These are phyloP conservation scores for Kodamaea restingae DNA, from an alignment of 805 yeast species.

Conservation along the genomic window DNA sequence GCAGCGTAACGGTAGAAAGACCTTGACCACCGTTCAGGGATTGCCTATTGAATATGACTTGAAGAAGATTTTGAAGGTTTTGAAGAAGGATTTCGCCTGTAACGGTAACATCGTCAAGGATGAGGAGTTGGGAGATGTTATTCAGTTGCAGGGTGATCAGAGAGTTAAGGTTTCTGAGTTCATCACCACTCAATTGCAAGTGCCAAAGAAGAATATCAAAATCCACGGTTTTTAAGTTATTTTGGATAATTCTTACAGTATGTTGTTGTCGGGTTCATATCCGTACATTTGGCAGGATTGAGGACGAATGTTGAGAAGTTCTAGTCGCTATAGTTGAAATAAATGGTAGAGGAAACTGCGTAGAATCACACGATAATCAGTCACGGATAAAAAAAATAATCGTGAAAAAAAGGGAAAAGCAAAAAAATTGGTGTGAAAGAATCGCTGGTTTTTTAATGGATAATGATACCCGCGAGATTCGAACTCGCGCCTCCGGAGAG, in stretches of 20 bases:
- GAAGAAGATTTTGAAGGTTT: constrained; percentile 87
- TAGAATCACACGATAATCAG: too few relatives aligned
- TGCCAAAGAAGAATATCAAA: constrained; percentile 95
- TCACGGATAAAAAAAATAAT: too few relatives aligned
- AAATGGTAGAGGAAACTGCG: not conserved
- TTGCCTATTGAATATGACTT: constrained; percentile 91
- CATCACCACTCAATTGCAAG: constrained; percentile 76
- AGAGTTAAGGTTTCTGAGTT: constrained; percentile 94
- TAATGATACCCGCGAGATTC: constrained; percentile 21
- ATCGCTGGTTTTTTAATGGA: constrained; percentile 15
- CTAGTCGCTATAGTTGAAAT: constrained; percentile 3
- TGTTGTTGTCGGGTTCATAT: not conserved
- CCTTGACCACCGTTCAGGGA: constrained; percentile 97
- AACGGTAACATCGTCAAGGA: constrained; percentile 97
- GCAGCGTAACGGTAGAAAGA: constrained; percentile 99
- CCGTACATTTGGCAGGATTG: constrained; percentile 2
- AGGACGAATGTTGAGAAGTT: constrained; percentile 4
- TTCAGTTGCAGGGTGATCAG: constrained; percentile 98
- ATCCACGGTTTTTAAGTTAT: constrained; percentile 85
- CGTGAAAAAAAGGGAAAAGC: not conserved
- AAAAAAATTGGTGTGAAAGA: constrained; percentile 13
- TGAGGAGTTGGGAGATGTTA: constrained; percentile 92
- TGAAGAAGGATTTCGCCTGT: constrained; percentile 98
- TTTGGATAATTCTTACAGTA: constrained; percentile 1
- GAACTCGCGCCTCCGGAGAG: constrained; percentile 22